Evolutionary conservation across 208 protist species (phyloP).

Genomic region (Acanthamoeba lenticulata): DNA sequence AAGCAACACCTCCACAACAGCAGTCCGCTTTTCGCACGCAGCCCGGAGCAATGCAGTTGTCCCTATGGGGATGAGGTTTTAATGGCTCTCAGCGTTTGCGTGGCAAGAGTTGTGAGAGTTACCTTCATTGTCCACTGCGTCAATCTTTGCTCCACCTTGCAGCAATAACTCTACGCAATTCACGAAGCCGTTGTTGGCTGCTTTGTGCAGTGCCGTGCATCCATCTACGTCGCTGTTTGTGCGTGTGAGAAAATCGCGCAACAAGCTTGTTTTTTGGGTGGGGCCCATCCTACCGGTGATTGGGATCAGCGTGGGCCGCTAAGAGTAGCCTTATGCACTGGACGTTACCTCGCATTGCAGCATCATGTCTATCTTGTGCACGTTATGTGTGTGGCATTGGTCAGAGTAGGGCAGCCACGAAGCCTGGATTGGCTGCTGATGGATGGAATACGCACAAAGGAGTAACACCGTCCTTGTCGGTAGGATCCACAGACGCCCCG

Average conservation of each 20-base stretch:
- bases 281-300: background rate
- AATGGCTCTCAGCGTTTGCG: too few relatives aligned
- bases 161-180: background rate
- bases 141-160: background rate
- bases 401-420: too few relatives aligned
- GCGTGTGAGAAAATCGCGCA: too few relatives aligned
- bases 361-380: background rate
- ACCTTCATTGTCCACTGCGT: constrained; percentile 18
- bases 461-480: background rate
- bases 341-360: background rate
- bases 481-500: background rate
- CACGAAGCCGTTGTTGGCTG: background rate
- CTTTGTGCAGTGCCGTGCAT: background rate
- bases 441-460: background rate
- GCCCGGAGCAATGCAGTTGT: background rate
- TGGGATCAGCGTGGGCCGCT: background rate
- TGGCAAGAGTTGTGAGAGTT: background rate
- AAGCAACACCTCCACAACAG: background rate
- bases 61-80: background rate
- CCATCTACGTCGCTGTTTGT: background rate
- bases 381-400: too few relatives aligned
- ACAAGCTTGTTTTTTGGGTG: background rate
- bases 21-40: background rate
- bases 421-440: too few relatives aligned
- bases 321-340: background rate